Evolutionary conservation across 1,284 basidiomycete genomes (phyloP).

Genomic region (Kwoniella shivajii): DNA sequence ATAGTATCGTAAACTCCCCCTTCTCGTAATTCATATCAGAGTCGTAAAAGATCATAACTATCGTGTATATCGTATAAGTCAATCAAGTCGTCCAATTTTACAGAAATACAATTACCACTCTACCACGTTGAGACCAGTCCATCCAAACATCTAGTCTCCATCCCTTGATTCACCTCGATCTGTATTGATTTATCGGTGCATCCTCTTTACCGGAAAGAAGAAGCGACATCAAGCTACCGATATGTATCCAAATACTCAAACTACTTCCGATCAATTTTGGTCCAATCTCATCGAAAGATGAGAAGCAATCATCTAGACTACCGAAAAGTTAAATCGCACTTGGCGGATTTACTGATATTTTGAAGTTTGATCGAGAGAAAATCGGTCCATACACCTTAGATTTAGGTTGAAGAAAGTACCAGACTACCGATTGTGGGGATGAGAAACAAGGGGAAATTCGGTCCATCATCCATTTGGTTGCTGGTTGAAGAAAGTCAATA

Average conservation of each 20-base stretch:
- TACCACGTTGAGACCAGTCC: too few relatives aligned
- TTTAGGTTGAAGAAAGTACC: background rate
- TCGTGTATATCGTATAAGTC: background rate
- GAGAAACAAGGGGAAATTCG: background rate
- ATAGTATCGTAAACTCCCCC: background rate
- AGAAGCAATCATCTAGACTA: constrained; percentile 3
- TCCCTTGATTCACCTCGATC: too few relatives aligned
- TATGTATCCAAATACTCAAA: background rate
- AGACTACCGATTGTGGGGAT: background rate
- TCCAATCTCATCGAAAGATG: background rate
- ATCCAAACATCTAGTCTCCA: too few relatives aligned
- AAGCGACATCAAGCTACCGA: constrained; percentile 5
- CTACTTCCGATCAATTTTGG: background rate
- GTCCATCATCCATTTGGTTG: background rate
- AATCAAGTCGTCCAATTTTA: background rate
- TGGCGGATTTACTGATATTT: background rate
- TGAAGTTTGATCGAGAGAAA: background rate
- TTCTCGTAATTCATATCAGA: background rate
- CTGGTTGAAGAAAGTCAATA: too few relatives aligned
- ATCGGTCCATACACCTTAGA: constrained; percentile 4
- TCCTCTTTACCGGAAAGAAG: background rate
- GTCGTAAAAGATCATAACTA: background rate
- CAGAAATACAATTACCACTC: background rate
- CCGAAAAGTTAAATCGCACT: background rate
- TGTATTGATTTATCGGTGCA: background rate